Percentiles rank a stretch among this genome's conserved stretches.
Conservation (phyloP, 2,329 filamentous ascomycete species). For the Dendryphion nanum region DNA sequence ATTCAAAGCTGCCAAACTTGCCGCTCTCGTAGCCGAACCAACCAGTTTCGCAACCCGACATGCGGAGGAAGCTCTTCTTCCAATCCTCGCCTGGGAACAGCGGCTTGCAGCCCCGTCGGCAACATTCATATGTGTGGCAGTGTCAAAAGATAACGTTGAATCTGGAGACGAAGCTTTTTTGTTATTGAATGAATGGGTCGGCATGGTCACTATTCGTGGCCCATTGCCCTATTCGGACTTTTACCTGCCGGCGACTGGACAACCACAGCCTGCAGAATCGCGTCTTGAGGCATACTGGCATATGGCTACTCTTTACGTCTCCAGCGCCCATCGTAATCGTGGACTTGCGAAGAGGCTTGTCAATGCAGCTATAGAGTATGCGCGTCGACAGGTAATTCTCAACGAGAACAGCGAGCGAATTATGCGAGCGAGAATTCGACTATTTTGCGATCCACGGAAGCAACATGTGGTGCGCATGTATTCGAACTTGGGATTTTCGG, state of each 20-base stretch:
- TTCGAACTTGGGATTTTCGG: conserved; percentile 12
- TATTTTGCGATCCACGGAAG: conserved; percentile 12
- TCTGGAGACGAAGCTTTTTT: conserved; percentile 13
- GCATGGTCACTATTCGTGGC: conserved; percentile 14
- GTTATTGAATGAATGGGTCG: conserved; percentile 15
- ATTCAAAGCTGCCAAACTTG: conserved; percentile 14
- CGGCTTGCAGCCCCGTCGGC: conserved; percentile 7
- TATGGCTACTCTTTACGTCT: conserved; percentile 16
- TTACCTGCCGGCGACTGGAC: conserved; percentile 13
- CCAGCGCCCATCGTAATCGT: conserved; percentile 9
- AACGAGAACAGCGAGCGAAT: no score
- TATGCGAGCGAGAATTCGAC: conserved; percentile 11
- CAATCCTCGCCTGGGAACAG: conserved; percentile 11
- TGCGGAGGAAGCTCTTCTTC: conserved; percentile 10
- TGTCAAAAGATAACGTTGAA: neutral
- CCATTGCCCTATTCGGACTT: conserved; percentile 13
- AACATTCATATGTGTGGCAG: conserved; percentile 6
- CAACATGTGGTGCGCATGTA: conserved; percentile 12
- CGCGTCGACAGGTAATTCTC: neutral
- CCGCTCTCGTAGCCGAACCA: conserved; percentile 16
- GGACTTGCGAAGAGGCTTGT: conserved; percentile 12
- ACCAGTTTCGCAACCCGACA: conserved; percentile 12
- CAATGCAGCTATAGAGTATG: conserved; percentile 5
- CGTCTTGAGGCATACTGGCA: conserved; percentile 17
- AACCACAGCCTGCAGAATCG: conserved; percentile 9